Evolutionary conservation across 306 rosid genomes (phyloP), one percentile per base, ranked within the genome.

Genomic region (Fragaria ananassa): DNA sequence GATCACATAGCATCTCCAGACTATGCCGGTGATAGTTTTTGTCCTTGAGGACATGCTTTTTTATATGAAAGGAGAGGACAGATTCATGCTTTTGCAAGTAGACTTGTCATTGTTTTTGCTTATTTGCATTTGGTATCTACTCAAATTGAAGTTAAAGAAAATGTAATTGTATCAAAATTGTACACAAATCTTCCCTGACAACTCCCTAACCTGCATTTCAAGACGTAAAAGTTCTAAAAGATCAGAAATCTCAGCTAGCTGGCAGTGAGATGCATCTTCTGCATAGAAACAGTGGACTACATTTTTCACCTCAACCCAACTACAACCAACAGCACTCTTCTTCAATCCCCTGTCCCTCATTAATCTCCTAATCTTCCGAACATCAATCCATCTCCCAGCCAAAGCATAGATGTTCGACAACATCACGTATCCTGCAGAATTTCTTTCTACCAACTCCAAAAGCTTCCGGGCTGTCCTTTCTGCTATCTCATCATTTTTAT

Each of bases 321-420:
- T 25, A 25, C 25, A 25, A 25, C 25, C 25, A 25, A 25, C 25
- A 25, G 25, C 25, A 25, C 25, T 25, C 25, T 25, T 25, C 25
- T 25, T 25, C 25, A 61, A 44, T 31, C 69, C 78, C 11, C 41
- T 60, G 18, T 60, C 70, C 45, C 45, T 60, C 70, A 74, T 74
- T 35, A 61, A 60, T 34, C 68, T 74, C 60, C 78, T 58, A 21
- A 45, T 27, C 4, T 45, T 62, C 46, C 8, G 23, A 25, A 74
- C 78, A 61, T 74, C 70, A 17, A 21, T 29, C 70, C 78, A 74
- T 74, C 45, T 74, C 45, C 70, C 78, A 45, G 78, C 58, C 34
- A 10, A 45, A 44, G 70, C 70, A 46, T 74, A 18, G 8, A 74
- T 31, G 49, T 61, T 74, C 4, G 70, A 74, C 70, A 74, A 60